A percentile compares a stretch with the other conserved stretches of the same genome.
Conservation (phyloP, 129 eudicot species). For the Logfia minima region DNA sequence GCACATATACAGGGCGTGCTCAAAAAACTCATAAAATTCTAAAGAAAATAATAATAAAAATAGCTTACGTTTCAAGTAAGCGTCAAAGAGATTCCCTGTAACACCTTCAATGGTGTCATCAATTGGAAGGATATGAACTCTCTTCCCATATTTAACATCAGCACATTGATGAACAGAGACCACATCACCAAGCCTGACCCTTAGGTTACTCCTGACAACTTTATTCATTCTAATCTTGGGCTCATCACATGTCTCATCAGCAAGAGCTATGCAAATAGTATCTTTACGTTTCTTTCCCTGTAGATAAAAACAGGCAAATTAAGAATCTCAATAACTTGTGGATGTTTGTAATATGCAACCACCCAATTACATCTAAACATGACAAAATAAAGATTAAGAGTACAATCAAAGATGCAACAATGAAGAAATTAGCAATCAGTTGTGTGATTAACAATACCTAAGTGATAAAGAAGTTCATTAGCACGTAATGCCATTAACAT, state of each 20-base stretch:
- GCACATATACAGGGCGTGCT: background rate
- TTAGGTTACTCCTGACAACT: conserved; percentile 75
- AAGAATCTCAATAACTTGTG: background rate
- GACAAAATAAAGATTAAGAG: background rate
- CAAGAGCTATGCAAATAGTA: conserved; percentile 88
- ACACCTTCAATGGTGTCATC: conserved; percentile 93
- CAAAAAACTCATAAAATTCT: background rate
- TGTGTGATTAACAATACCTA: background rate
- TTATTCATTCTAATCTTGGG: conserved; percentile 93
- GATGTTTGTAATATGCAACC: background rate
- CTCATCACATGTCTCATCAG: conserved; percentile 91
- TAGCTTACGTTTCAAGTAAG: conserved; percentile 83
- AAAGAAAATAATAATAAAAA: background rate
- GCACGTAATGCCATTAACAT: background rate
- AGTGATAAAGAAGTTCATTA: background rate
- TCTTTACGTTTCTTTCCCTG: conserved; percentile 96
- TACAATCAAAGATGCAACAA: background rate
- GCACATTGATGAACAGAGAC: conserved; percentile 92
- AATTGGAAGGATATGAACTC: conserved; percentile 91
- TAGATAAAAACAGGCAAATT: background rate
- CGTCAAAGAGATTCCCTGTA: conserved; percentile 88
- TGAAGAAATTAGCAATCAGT: background rate
- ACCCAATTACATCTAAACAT: background rate
- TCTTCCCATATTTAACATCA: conserved; percentile 93
- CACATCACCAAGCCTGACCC: conserved; percentile 92